Base-by-base conservation (phyloP, 1,284 basidiomycete species). In the Rhizoctonia solani region DNA sequence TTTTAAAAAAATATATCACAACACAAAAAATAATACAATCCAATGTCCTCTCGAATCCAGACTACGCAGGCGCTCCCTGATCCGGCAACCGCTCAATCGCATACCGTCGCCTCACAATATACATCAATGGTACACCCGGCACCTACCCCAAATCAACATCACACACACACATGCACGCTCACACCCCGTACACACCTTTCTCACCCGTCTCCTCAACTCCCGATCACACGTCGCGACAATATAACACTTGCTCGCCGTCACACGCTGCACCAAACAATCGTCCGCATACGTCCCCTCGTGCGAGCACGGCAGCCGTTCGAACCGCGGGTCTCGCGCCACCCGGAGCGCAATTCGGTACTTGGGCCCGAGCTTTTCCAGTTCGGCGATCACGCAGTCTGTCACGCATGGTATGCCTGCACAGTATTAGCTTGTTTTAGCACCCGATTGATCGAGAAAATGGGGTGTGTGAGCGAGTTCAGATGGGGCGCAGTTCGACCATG, bases 221-320 rank as follows among this genome's bases (percentile, higher is more conserved):
- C 95, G 83, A 83, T 99, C 97, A 76, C 97, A 99, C 34, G 97
- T 99, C 16, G 97, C 97, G 29, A 99, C 95, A 73, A 99, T 90
- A 77, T 93, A 99, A 79, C 96, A 98, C 76, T 95, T 92, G 80
- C 96, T 94, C 23, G 93, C 87, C 2, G 90, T 93, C 16, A 98
- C 93, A 37, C 97, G 87, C 75, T 99, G 92, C 19, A 99, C 90
- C 30, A 99, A 85, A 77, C 97, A 99, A 81, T 99, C 97, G 76
- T 99, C 97, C 21, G 97, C 97, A 75, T 99, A 99, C 13, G 95
- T 98, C 14, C 97, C 97, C 14, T 87, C 83, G 77, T 99, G 96
- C 54, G 90, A 88, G 78, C 97, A 99, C 63, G 86, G 85, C 41
- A 99, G 81, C 44, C 96, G 87, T 75, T 99, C 96, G 74, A 99